Base-by-base conservation (phyloP, 768 basidiomycete species). In the Lactarius tabidus region DNA sequence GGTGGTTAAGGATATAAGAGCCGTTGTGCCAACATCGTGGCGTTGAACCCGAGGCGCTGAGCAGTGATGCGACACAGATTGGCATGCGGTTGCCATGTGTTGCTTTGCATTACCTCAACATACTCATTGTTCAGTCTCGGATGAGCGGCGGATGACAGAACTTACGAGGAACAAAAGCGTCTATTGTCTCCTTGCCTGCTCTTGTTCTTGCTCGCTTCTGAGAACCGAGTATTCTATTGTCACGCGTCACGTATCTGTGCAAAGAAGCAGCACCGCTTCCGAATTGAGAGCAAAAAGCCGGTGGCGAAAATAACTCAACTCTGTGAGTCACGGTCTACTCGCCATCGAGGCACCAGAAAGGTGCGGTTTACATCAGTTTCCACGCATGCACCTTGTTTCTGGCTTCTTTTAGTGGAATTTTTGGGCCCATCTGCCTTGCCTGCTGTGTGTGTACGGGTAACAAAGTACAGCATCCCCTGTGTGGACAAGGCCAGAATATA, bases 31-130 rank as follows among this genome's bases (percentile, higher is more conserved):
- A 26, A 14, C 48, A 51, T 51, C 48, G 48, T 51, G 48, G 45
- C 18, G 39, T 41, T 48, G 45, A 51, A 26, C 26, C 48, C 26
- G 48, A 51, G 48, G 48, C 23, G 23, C n/a, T 28, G 15, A 51
- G 48, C 23, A 9, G 14, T 51, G 23, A 36, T 28, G 36, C 28
- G 26, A 39, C 51, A 23, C 18, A 33, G 14, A 59, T 35, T 60
- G 63, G 36, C 52, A 59, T 38, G 38, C 45, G 54, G 64, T 65
- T 61, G 38, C 64, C 45, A 65, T 65, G 64, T 2, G 43, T 10
- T 2, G 43, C 6, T 36, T 29, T 48, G 43, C 12, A 45, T 28
- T 23, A 52, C 52, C 23, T 31, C 31, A 17, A 53, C 7, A 1
- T 6, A n/a, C 28, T n/a, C 53, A 48, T 65, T 48, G 53, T 65